A percentile compares a stretch with the other conserved stretches of the same genome.
phyloP scores from a whole-genome alignment of 257 asterid species.

The Penstemon newberryi region DNA sequence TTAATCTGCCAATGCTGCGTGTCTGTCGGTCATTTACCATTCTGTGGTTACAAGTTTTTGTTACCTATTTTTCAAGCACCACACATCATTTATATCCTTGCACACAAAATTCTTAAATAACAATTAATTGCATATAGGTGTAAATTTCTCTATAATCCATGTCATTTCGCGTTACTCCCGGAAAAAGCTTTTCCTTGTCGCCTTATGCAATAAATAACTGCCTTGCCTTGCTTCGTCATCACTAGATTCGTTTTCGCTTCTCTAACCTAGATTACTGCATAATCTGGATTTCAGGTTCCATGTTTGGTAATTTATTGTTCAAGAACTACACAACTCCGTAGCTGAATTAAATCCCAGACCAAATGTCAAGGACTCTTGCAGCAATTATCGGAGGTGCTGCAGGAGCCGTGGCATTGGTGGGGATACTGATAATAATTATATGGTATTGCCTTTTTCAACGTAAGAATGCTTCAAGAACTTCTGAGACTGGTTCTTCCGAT shows the following conservation, averaged over 20 bases:
- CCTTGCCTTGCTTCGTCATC: too few species aligned
- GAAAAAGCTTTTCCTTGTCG: slow-evolving; percentile 2
- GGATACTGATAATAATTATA: slow-evolving; percentile 44
- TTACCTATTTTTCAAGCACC: too few species aligned
- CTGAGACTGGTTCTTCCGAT: slow-evolving; percentile 86
- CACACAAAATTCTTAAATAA: too few species aligned
- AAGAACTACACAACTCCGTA: slow-evolving; percentile 31
- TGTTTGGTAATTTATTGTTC: slow-evolving; percentile 35
- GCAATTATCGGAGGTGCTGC: slow-evolving; percentile 96
- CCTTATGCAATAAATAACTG: not conserved
- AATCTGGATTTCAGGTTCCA: slow-evolving; percentile 54
- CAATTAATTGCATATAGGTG: not conserved
- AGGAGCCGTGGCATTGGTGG: slow-evolving; percentile 92
- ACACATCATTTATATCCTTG: too few species aligned
- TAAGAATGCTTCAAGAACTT: slow-evolving; percentile 58
- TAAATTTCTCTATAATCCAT: slow-evolving; percentile 1
- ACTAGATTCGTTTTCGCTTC: too few species aligned
- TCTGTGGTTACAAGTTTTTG: too few species aligned
- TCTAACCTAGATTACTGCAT: not conserved
- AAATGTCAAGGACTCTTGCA: slow-evolving; percentile 97
- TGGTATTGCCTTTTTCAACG: slow-evolving; percentile 57
- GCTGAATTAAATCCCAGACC: slow-evolving; percentile 64
- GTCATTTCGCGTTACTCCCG: slow-evolving; percentile 9
- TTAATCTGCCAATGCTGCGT: too few species aligned
- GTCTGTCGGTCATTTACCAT: too few species aligned